Evolutionary conservation across 1,284 basidiomycete species (phyloP).

Genomic region (Ganoderma lucidum): DNA sequence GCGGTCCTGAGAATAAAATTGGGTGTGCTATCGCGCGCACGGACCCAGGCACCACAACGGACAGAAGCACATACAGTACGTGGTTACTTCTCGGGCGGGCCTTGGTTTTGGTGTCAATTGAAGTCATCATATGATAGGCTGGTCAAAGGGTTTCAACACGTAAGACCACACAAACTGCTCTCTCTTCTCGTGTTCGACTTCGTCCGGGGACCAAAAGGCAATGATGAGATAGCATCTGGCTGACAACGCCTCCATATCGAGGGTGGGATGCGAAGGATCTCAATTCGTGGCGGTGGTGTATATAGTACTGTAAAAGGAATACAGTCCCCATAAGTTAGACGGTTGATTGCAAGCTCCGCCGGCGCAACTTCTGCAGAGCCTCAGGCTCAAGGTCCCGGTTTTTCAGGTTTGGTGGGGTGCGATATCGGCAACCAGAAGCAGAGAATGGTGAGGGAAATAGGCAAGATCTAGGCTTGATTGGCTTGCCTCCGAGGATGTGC

Average conservation of each 20-base stretch:
- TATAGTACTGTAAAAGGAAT: not conserved
- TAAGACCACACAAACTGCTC: not conserved
- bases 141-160: slow-evolving; percentile 4
- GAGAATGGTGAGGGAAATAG: not conserved
- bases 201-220: slow-evolving; percentile 1
- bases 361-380: not conserved
- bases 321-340: not conserved
- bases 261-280: not conserved
- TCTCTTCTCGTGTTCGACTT: slow-evolving; percentile 7
- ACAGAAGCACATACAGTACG: not conserved
- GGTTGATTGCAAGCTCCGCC: not conserved
- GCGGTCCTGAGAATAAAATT: slow-evolving; percentile 7
- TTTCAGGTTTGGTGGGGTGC: not conserved
- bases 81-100: not conserved
- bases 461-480: slow-evolving; percentile 8
- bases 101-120: not conserved
- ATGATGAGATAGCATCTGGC: slow-evolving; percentile 5
- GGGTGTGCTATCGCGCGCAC: not conserved
- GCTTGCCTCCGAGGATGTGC: slow-evolving; percentile 9
- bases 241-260: slow-evolving; percentile 20
- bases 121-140: slow-evolving; percentile 1
- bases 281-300: not conserved
- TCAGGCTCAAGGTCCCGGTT: not conserved
- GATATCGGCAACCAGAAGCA: not conserved
- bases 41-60: slow-evolving; percentile 2